Evolutionary conservation across 2,329 filamentous ascomycete genomes (phyloP).

Genomic region (Aspergillus candidus): DNA sequence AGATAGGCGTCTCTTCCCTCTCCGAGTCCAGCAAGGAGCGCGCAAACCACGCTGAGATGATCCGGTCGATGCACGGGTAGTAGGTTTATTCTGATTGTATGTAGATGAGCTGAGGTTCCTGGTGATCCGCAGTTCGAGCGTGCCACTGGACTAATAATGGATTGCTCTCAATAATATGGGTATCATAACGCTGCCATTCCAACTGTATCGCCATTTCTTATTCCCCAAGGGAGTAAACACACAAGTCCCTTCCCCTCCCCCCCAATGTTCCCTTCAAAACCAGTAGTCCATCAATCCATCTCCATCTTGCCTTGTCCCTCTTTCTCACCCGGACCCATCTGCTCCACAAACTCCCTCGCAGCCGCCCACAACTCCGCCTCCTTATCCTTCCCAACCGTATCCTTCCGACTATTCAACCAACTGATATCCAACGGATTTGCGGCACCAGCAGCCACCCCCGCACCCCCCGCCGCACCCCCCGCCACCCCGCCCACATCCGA

Average conservation of each 20-base stretch:
- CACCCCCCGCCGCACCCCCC: constrained; percentile 11
- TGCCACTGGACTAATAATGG: no score
- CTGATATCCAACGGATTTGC: constrained; percentile 70
- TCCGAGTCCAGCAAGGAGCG: constrained; percentile 79
- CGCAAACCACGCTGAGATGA: constrained; percentile 83
- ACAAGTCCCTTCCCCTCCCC: not conserved
- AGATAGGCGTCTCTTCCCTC: constrained; percentile 61
- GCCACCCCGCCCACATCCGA: constrained; percentile 24
- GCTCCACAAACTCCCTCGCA: constrained; percentile 51
- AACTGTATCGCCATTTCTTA: not conserved
- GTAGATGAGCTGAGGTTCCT: constrained; percentile 13
- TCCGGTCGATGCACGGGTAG: constrained; percentile 52
- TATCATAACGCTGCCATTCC: constrained; percentile 14
- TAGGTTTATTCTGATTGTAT: constrained; percentile 8
- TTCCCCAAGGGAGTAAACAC: not conserved
- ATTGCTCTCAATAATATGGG: constrained; percentile 6
- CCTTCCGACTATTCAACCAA: constrained; percentile 80
- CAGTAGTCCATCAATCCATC: constrained; percentile 26
- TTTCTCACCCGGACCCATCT: constrained; percentile 19
- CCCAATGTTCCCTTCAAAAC: not conserved
- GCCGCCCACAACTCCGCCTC: constrained; percentile 72
- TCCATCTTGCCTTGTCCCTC: constrained; percentile 33
- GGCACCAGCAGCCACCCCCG: constrained; percentile 19
- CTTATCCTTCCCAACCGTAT: constrained; percentile 74
- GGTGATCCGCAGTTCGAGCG: constrained; percentile 5